Percentiles rank a stretch among this genome's conserved stretches.
These are phyloP conservation scores for Mucor lusitanicus DNA, from an alignment of 371 early-diverging fungal genomes.

Conservation along the genomic window DNA sequence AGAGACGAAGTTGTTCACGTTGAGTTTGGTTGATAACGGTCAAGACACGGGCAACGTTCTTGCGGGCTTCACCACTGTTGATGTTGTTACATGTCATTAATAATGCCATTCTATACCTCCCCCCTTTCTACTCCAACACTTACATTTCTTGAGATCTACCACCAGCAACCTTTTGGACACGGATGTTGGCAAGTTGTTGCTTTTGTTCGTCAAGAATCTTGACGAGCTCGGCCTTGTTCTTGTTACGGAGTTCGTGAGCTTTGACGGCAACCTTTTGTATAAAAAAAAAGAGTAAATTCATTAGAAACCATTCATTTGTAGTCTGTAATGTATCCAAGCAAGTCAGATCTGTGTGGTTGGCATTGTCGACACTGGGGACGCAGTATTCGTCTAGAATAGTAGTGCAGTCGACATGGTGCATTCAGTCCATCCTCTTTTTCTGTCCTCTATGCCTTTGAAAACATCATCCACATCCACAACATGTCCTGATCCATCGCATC, in stretches of 20 bases:
- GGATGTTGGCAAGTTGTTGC: constrained; percentile 87
- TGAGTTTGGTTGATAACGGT: constrained; percentile 93
- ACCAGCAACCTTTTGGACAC: constrained; percentile 91
- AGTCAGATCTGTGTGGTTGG: too few species aligned
- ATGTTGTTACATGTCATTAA: too few species aligned
- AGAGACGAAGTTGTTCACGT: constrained; percentile 80
- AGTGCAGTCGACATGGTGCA: too few species aligned
- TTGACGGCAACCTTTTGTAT: constrained; percentile 74
- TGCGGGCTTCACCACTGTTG: constrained; percentile 83
- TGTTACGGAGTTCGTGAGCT: constrained; percentile 89
- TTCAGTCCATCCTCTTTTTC: too few species aligned
- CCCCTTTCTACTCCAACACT: too few species aligned
- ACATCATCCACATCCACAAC: not conserved
- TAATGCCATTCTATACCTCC: not conserved
- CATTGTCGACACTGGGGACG: too few species aligned
- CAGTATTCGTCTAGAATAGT: too few species aligned
- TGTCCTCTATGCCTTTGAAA: not conserved
- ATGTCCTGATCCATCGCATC: constrained; percentile 2
- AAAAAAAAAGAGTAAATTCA: not conserved
- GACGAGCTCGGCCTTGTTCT: constrained; percentile 88
- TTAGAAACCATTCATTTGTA: too few species aligned
- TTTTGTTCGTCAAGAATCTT: constrained; percentile 91
- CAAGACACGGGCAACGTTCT: constrained; percentile 91
- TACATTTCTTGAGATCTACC: constrained; percentile 84
- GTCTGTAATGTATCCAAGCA: not conserved